Percentiles rank a stretch among this genome's conserved stretches.
phyloP scores from a whole-genome alignment of 2,329 filamentous ascomycete genomes.

The Penicillium brevicompactum region DNA sequence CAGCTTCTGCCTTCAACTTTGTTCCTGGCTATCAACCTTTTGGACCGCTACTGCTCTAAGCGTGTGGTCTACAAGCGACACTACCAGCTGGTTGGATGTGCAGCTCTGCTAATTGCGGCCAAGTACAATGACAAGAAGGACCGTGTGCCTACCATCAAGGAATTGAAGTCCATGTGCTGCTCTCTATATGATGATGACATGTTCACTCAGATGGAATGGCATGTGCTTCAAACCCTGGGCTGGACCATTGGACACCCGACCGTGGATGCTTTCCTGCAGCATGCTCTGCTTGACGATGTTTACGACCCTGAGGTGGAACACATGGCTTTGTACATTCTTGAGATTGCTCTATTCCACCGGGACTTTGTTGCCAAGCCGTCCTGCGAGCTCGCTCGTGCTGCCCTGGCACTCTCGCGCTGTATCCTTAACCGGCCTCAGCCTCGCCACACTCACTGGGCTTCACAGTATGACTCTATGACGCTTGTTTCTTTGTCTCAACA shows the following conservation, averaged over 20 bases:
- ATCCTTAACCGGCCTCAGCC: constrained; percentile 80
- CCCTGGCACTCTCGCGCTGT: constrained; percentile 81
- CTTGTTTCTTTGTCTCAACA: constrained; percentile 66
- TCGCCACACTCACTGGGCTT: constrained; percentile 73
- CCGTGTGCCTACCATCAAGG: constrained; percentile 92
- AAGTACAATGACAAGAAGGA: constrained; percentile 99
- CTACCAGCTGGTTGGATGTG: constrained; percentile 96
- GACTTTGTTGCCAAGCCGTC: constrained; percentile 94
- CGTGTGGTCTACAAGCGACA: constrained; percentile 98
- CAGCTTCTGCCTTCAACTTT: constrained; percentile 91
- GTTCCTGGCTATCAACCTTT: constrained; percentile 92
- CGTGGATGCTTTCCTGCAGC: constrained; percentile 87
- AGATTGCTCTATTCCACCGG: constrained; percentile 93
- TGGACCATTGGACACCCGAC: constrained; percentile 97
- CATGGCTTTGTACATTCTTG: constrained; percentile 91
- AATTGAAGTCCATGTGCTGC: constrained; percentile 99
- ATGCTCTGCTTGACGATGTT: constrained; percentile 74
- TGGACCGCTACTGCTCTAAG: constrained; percentile 97
- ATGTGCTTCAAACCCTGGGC: constrained; percentile 94
- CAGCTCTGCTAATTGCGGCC: constrained; percentile 90
- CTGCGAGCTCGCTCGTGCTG: constrained; percentile 85
- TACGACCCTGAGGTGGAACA: constrained; percentile 89
- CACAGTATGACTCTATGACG: constrained; percentile 53
- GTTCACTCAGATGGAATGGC: constrained; percentile 99
- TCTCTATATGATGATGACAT: constrained; percentile 97